phyloP scores from a whole-genome alignment of 495 filamentous ascomycete species.

The Daldinia vernicosa region DNA sequence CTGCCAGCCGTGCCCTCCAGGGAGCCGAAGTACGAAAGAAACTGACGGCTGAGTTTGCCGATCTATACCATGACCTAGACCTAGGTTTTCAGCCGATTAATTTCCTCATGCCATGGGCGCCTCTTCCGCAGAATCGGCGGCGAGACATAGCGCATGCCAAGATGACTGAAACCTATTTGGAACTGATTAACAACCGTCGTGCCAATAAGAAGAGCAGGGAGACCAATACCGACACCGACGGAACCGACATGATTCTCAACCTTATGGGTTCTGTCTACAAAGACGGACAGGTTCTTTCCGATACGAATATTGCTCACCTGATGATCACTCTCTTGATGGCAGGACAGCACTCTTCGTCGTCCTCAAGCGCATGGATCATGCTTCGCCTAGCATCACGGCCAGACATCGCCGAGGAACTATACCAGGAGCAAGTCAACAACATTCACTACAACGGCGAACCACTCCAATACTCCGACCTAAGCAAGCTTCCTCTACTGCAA shows the following conservation, averaged over 20 bases:
- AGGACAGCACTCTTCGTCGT: not conserved
- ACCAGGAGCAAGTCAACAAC: not conserved
- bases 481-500: not conserved
- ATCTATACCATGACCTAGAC: not conserved
- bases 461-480: slow-evolving; percentile 1
- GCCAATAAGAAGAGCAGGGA: not conserved
- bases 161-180: not conserved
- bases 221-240: not conserved
- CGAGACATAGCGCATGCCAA: not conserved
- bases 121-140: not conserved
- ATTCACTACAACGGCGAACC: not conserved
- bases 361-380: not conserved
- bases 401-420: not conserved
- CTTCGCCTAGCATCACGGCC: not conserved
- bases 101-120: not conserved
- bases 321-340: not conserved
- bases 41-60: not conserved
- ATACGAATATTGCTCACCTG: not conserved
- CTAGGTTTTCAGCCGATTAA: not conserved
- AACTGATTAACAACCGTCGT: not conserved
- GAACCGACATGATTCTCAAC: not conserved
- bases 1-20: not conserved
- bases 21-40: slow-evolving; percentile 1
- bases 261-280: not conserved
- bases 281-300: not conserved